Conservation (phyloP, 2,329 filamentous ascomycete genomes). For the Penicillium sp. region DNA sequence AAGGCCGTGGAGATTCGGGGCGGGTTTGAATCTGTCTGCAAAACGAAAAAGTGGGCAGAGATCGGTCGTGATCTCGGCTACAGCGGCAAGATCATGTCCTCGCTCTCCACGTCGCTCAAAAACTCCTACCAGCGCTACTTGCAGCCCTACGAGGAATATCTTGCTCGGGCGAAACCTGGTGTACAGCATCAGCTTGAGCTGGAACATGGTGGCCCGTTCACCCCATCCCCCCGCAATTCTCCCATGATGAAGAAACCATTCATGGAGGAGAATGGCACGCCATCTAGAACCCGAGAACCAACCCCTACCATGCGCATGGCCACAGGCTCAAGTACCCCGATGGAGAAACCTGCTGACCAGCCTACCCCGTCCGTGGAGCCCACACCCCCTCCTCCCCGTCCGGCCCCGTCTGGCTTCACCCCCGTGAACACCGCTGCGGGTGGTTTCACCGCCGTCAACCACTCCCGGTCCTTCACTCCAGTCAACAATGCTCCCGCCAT, state of each 20-base stretch:
- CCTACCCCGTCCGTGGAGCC: conserved; percentile 42
- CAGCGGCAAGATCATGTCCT: conserved; percentile 99
- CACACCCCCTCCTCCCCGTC: conserved; percentile 41
- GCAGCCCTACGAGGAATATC: conserved; percentile 93
- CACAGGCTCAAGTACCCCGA: conserved; percentile 59
- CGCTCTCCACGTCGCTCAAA: conserved; percentile 93
- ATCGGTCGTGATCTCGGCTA: conserved; percentile 96
- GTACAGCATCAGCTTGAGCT: conserved; percentile 95
- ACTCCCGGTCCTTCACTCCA: conserved; percentile 48
- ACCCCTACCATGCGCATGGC: conserved; percentile 69
- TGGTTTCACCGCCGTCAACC: conserved; percentile 65
- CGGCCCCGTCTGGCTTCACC: conserved; percentile 63
- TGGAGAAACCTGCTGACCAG: conserved; percentile 37
- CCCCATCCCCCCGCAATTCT: conserved; percentile 73
- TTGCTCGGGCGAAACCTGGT: conserved; percentile 86
- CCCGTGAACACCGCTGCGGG: conserved; percentile 66
- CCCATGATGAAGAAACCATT: conserved; percentile 64
- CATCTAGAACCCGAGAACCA: conserved; percentile 59
- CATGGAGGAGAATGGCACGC: conserved; percentile 48
- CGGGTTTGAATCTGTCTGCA: conserved; percentile 95
- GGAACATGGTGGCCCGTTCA: conserved; percentile 90
- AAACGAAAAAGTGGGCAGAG: conserved; percentile 98
- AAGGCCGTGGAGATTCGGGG: conserved; percentile 94
- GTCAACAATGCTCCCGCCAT: conserved; percentile 46
- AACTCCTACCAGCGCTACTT: conserved; percentile 98